Base-by-base conservation (phyloP, 768 basidiomycete species). In the Mycena leptocephala region DNA sequence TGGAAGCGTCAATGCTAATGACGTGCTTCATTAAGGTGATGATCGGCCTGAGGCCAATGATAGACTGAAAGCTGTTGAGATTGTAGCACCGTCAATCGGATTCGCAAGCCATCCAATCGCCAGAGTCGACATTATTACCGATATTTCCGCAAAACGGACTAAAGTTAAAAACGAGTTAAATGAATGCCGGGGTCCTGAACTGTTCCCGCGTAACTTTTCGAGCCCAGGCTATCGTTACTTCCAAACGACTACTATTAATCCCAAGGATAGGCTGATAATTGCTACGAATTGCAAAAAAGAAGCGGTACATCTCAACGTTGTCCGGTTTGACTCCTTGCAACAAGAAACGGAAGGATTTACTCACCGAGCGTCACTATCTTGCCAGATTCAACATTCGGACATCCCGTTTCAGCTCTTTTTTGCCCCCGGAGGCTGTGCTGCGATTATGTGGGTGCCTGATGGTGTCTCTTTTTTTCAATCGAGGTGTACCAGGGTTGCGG, bases 1-100 rank as follows among this genome's bases (percentile, higher is more conserved):
- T 63, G 37, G 18, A 68, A 20, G 26, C 32, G 10, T n/a, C n/a
- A n/a, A n/a, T n/a, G 28, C 59, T 30, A 24, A 59, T 76, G 66
- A 76, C 71, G 61, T 61, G n/a, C n/a, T 68, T 72, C 70, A 72
- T 76, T 76, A 77, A 53, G 61, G 66, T 65, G 72, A 63, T 59
- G 41, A 65, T 58, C 56, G 63, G 39, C 67, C 55, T 18, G 64
- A 46, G 16, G 30, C 33, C 37, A 59, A 59, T 74, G 76, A 74
- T 72, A 68, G 75, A 39, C 30, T 20, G 30, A 66, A 28, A 63
- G 33, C 58, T 62, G 59, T 48, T 30, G 26, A 22, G 67, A 68
- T 74, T 69, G 59, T 61, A 58, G 37, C 74, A 39, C 62, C n/a
- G n/a, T 63, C 63, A n/a, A n/a, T n/a, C 56, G 39, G 53, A 30